Base-by-base conservation (phyloP, 164 flowering plant species). In the Saururus chinensis region DNA sequence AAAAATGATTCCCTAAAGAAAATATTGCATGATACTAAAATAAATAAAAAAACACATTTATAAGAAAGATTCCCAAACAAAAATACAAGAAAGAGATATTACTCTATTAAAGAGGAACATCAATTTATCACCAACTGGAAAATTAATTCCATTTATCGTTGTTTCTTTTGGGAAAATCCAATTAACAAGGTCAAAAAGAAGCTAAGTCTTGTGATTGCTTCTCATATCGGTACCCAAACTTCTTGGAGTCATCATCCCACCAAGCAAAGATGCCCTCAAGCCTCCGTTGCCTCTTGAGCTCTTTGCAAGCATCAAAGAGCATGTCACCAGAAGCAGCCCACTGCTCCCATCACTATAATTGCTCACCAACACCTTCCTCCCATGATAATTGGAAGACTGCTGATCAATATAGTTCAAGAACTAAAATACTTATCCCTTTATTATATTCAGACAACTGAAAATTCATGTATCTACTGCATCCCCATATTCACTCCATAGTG, bases 201-300 rank as follows among this genome's bases (percentile, higher is more conserved):
- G 79, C 77, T 21, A 81, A 60, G 30, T 69, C 66, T 40, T 80
- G 86, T 60, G 87, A 71, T 60, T 63, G 71, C 65, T 69, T 70
- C 74, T 83, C 85, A 35, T 69, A 79, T 22, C 37, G 66, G 40
- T 76, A 79, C 16, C 78, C 79, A 4, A 37, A 56, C 6, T 17
- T 53, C 71, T 65, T 79, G 23, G 85, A 83, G 51, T 75, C 76
- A 71, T 83, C 88, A 8, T 85, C 88, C 49, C 72, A 83, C 88
- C 88, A 79, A 24, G 78, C 65, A 54, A 81, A 83, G 60, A 81
- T 83, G 0, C 82, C 85, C 55, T 76, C 45, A 48, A 81, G 79
- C 57, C 73, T 24, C 1, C 69, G 57, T 62, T 73, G 65, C 13
- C 68, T 69, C 67, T 62, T 71, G 13, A 81, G 80, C 67, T 37